Conservation (phyloP, 2,329 filamentous ascomycete genomes). For the Pleoardoris graminearum region DNA sequence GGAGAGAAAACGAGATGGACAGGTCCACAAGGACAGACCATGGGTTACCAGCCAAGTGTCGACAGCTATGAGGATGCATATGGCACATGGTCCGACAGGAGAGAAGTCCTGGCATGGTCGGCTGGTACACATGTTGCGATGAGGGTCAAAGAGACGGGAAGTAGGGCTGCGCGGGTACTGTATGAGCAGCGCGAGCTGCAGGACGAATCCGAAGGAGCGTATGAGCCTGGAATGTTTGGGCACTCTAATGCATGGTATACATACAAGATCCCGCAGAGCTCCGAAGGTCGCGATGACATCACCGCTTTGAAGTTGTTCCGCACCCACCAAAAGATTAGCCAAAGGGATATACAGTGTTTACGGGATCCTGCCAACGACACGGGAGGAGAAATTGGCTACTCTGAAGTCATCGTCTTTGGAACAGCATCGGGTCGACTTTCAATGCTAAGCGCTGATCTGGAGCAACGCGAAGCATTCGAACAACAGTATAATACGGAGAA, state of each 20-base stretch:
- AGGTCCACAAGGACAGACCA: conserved; percentile 53
- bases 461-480: conserved; percentile 7
- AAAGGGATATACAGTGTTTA: conserved; percentile 13
- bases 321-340: conserved; percentile 42
- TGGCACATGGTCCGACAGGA: conserved; percentile 47
- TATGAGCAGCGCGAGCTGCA: conserved; percentile 18
- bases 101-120: conserved; percentile 63
- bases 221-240: conserved; percentile 35
- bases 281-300: conserved; percentile 62
- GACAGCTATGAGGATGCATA: conserved; percentile 60
- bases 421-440: conserved; percentile 60
- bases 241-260: conserved; percentile 53
- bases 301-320: conserved; percentile 59
- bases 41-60: conserved; percentile 63
- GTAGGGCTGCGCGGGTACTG: conserved; percentile 20
- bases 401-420: conserved; percentile 57
- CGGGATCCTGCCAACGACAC: neutral
- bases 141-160: conserved; percentile 52
- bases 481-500: conserved; percentile 49
- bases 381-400: neutral
- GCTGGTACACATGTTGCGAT: conserved; percentile 61
- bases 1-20: conserved; percentile 45
- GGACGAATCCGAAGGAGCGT: conserved; percentile 20
- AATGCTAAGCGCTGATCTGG: conserved; percentile 25
- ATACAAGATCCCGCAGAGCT: conserved; percentile 56